phyloP scores from a whole-genome alignment of 2,329 filamentous ascomycete species.

The Colletotrichum sublineola region DNA sequence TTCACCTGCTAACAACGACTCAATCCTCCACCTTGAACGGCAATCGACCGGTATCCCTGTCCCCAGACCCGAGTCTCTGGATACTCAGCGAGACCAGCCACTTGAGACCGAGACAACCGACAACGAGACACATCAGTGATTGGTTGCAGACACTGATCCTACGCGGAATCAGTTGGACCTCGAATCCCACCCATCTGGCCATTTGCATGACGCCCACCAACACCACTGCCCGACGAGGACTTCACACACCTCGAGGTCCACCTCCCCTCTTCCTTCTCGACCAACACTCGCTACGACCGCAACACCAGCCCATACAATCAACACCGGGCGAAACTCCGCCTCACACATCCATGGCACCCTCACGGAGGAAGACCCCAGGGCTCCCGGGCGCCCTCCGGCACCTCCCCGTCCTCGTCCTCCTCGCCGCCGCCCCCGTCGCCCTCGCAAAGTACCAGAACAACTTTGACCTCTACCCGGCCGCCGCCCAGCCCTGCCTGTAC shows the following conservation, averaged over 20 bases:
- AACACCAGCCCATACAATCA: neutral
- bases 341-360: constrained; percentile 25
- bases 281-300: neutral
- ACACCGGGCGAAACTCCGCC: neutral
- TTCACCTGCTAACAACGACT: neutral
- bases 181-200: neutral
- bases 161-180: neutral
- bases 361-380: constrained; percentile 20
- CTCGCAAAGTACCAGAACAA: constrained; percentile 52
- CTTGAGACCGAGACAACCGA: neutral
- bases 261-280: too few species aligned
- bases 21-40: neutral
- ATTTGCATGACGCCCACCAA: neutral
- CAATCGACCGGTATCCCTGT: neutral
- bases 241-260: neutral
- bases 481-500: constrained; percentile 59
- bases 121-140: neutral
- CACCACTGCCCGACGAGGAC: neutral
- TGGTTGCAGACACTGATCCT: neutral
- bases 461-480: constrained; percentile 59
- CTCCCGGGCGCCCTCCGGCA: constrained; percentile 47
- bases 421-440: constrained; percentile 32
- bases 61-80: neutral
- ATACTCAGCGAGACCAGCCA: neutral
- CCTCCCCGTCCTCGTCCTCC: constrained; percentile 42